phyloP scores from a whole-genome alignment of 2,329 filamentous ascomycete species.

The Colletotrichum liriopes region DNA sequence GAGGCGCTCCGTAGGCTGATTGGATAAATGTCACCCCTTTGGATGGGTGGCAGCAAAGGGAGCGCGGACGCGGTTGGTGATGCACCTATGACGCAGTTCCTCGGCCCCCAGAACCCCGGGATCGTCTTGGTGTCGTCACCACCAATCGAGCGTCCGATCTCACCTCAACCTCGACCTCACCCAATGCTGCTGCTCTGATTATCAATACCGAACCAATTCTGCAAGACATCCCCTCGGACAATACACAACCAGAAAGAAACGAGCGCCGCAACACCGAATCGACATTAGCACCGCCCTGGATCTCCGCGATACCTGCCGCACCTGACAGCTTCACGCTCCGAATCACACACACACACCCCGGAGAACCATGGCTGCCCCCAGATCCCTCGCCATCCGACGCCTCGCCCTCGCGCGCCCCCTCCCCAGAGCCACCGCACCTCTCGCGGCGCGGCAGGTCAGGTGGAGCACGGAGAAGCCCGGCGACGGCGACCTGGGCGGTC shows the following conservation, averaged over 20 bases:
- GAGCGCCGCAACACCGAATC: not conserved
- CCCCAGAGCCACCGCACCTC: not conserved
- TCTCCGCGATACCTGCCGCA: not conserved
- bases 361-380: constrained; percentile 11
- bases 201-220: not conserved
- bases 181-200: not conserved
- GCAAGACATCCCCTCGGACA: too few species aligned
- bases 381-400: constrained; percentile 7
- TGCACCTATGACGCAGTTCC: constrained; percentile 21
- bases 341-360: not conserved
- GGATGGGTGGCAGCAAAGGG: not conserved
- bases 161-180: not conserved
- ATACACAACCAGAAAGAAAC: not conserved
- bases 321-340: not conserved
- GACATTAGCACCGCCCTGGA: not conserved
- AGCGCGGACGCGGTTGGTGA: not conserved
- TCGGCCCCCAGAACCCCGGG: not conserved
- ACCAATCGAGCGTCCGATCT: not conserved
- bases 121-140: constrained; percentile 16
- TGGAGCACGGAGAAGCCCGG: constrained; percentile 14
- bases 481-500: constrained; percentile 40
- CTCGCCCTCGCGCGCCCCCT: not conserved
- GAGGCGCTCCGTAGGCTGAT: too few species aligned
- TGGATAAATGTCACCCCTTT: not conserved
- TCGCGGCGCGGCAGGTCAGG: constrained; percentile 15